These are phyloP conservation scores for Termitomyces sp. DNA, from an alignment of 768 basidiomycete genomes.

Conservation along the genomic window DNA sequence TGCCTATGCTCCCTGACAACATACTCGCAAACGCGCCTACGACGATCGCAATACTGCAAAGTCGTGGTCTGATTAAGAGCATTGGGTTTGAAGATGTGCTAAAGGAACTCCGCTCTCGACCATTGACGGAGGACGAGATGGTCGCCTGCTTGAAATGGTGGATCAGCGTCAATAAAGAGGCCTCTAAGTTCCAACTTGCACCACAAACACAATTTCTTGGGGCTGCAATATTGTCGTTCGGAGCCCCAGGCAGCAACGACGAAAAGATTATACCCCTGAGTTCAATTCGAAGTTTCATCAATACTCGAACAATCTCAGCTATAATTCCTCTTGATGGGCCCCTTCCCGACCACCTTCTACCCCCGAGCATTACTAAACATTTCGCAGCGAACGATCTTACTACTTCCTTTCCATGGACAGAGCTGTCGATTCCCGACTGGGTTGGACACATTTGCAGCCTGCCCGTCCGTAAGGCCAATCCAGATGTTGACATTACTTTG, in stretches of 20 bases:
- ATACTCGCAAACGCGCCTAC: slow-evolving; percentile 50
- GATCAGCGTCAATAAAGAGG: slow-evolving; percentile 40
- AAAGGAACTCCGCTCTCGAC: slow-evolving; percentile 64
- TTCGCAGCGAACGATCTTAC: slow-evolving; percentile 49
- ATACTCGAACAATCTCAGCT: slow-evolving; percentile 49
- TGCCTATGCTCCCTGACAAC: slow-evolving; percentile 69
- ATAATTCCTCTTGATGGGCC: slow-evolving; percentile 73
- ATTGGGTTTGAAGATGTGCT: slow-evolving; percentile 85
- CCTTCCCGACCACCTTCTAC: slow-evolving; percentile 69
- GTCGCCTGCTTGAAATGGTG: slow-evolving; percentile 89
- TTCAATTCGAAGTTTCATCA: slow-evolving; percentile 69
- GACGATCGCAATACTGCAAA: slow-evolving; percentile 60
- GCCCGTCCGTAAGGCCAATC: slow-evolving; percentile 32
- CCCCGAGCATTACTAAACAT: slow-evolving; percentile 57
- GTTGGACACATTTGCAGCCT: slow-evolving; percentile 57
- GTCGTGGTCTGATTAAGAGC: slow-evolving; percentile 60
- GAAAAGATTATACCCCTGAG: slow-evolving; percentile 66
- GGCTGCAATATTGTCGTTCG: slow-evolving; percentile 58
- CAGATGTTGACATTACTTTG: slow-evolving; percentile 56
- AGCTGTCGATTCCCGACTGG: slow-evolving; percentile 78
- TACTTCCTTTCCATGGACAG: slow-evolving; percentile 69
- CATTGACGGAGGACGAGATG: slow-evolving; percentile 70
- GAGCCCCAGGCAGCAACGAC: slow-evolving; percentile 26
- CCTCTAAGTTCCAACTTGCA: slow-evolving; percentile 31
- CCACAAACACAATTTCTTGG: slow-evolving; percentile 62